phyloP scores from a whole-genome alignment of 2,329 filamentous ascomycete species.

The Aspergillus sp. region DNA sequence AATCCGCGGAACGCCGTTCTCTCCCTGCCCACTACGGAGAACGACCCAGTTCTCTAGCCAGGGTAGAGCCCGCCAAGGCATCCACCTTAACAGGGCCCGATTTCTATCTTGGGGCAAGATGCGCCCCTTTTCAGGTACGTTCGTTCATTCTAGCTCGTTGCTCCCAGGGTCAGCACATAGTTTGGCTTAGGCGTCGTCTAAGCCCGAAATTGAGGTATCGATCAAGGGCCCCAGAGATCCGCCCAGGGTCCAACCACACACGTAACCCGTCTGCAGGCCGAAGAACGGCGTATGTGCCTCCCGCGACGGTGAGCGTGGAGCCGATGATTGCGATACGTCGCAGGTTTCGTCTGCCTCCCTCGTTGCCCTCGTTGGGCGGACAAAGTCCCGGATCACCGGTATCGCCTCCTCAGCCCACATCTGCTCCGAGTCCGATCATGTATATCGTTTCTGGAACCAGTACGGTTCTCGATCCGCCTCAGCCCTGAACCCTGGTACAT shows the following conservation, averaged over 20 bases:
- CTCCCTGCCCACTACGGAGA: conserved; percentile 1
- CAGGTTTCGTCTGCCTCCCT: not conserved
- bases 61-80: not conserved
- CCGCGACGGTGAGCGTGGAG: not conserved
- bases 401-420: not conserved
- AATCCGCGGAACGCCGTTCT: conserved; percentile 1
- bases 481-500: not conserved
- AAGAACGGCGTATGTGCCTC: not conserved
- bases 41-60: conserved; percentile 3
- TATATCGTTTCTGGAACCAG: conserved; percentile 8
- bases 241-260: conserved; percentile 1
- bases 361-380: not conserved
- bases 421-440: too few species aligned
- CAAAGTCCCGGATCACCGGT: not conserved
- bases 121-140: not conserved
- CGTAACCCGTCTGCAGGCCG: not conserved
- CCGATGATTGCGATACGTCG: not conserved
- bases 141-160: not conserved
- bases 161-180: too few species aligned
- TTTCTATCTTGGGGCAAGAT: conserved; percentile 3
- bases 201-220: not conserved
- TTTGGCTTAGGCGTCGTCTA: too few species aligned
- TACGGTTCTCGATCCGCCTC: not conserved
- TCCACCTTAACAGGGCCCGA: conserved; percentile 1
- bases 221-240: conserved; percentile 1